These are phyloP conservation scores for Parasarocladium wereldwijsianum DNA, from an alignment of 2,329 filamentous ascomycete genomes.

Conservation along the genomic window DNA sequence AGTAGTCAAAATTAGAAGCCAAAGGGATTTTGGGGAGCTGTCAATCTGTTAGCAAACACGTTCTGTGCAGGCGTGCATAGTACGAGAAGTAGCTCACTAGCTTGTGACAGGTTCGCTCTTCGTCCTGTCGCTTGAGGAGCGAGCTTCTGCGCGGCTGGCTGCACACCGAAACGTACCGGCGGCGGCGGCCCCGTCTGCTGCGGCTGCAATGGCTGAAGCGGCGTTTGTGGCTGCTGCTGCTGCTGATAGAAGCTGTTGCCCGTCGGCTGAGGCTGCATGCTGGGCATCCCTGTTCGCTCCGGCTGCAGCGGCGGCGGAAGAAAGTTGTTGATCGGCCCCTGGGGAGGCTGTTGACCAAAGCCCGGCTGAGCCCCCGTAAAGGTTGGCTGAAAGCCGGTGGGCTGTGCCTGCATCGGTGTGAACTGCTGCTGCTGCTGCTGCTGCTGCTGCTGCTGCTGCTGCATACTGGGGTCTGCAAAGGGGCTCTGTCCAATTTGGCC, in stretches of 20 bases:
- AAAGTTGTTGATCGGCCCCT: slow-evolving; percentile 38
- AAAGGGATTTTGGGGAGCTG: slow-evolving; percentile 39
- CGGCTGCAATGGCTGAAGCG: slow-evolving; percentile 29
- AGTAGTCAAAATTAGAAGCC: slow-evolving; percentile 28
- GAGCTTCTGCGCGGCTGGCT: slow-evolving; percentile 58
- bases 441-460: neutral
- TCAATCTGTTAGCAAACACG: slow-evolving; percentile 8
- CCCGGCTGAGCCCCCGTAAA: slow-evolving; percentile 31
- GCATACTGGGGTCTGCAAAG: slow-evolving; percentile 20
- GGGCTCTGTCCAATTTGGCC: slow-evolving; percentile 21
- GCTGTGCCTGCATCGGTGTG: slow-evolving; percentile 41
- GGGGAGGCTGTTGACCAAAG: slow-evolving; percentile 24
- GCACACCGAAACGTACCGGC: slow-evolving; percentile 76
- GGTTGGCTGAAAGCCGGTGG: slow-evolving; percentile 42
- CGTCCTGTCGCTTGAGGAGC: slow-evolving; percentile 76
- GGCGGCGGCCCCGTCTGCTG: slow-evolving; percentile 55
- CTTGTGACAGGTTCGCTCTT: slow-evolving; percentile 81
- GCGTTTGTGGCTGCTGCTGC: slow-evolving; percentile 24
- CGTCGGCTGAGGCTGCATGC: slow-evolving; percentile 32
- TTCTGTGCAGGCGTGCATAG: slow-evolving; percentile 1
- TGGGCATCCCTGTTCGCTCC: slow-evolving; percentile 38
- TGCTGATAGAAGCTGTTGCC: slow-evolving; percentile 34
- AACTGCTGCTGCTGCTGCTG: slow-evolving; percentile 22
- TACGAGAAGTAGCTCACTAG: slow-evolving; percentile 58
- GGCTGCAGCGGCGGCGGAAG: slow-evolving; percentile 46